Conservation (phyloP, 352 stramenopile genomes). For the Thalassiosira mediterranea region DNA sequence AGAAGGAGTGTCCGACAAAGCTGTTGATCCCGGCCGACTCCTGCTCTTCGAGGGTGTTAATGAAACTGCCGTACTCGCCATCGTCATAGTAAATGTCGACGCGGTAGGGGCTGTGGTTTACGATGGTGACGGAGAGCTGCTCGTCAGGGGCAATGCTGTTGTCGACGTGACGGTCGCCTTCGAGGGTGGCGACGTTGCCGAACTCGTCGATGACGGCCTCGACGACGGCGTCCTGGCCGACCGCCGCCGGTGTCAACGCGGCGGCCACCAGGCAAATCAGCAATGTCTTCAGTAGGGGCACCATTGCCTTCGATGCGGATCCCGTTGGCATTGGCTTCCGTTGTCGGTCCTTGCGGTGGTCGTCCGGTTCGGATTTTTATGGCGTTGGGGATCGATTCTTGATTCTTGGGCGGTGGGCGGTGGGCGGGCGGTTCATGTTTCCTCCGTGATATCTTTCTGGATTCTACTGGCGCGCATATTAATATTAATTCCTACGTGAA, state of each 20-base stretch:
- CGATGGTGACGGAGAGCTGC: constrained; percentile 18
- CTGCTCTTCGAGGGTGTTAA: constrained; percentile 40
- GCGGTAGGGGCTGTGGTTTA: constrained; percentile 47
- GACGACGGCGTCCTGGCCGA: not conserved
- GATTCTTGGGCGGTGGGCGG: too few species aligned
- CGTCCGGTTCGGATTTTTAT: too few species aligned
- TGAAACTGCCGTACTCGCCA: constrained; percentile 46
- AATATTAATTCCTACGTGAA: too few species aligned
- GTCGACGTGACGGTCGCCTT: not conserved
- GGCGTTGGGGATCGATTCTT: too few species aligned
- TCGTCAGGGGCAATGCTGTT: constrained; percentile 17
- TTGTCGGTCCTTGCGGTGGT: not conserved
- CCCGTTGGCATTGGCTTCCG: not conserved
- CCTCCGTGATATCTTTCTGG: too few species aligned
- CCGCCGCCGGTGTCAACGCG: constrained; percentile 5
- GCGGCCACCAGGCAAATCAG: constrained; percentile 17
- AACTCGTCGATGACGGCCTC: constrained; percentile 45
- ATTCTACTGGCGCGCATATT: too few species aligned
- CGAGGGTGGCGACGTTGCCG: constrained; percentile 29
- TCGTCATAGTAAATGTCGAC: constrained; percentile 70
- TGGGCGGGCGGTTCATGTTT: too few species aligned
- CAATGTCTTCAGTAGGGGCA: constrained; percentile 14
- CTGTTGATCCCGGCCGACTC: constrained; percentile 32
- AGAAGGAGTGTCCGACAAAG: constrained; percentile 56
- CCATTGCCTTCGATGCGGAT: not conserved